Evolutionary conservation across 108 stramenopile genomes (phyloP).

Genomic region (Ochromonas danica): DNA sequence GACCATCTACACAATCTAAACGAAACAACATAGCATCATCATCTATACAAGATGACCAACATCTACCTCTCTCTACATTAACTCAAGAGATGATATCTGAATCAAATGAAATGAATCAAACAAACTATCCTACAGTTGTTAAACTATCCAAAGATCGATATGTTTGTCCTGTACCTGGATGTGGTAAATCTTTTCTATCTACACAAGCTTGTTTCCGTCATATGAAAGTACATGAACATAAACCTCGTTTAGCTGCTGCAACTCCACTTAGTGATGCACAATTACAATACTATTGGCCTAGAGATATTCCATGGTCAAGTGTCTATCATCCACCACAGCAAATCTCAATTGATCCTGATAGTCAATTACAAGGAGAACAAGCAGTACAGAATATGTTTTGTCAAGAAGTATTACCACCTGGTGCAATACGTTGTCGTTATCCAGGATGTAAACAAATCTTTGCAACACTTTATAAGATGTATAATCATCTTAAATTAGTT

Average conservation of each 20-base stretch:
- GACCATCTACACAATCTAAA: neutral
- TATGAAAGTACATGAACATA: neutral
- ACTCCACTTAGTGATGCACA: neutral
- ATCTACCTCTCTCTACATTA: neutral
- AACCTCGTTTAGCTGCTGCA: neutral
- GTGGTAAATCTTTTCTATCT: slow-evolving; percentile 9
- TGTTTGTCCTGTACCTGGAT: slow-evolving; percentile 23
- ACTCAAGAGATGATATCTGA: neutral
- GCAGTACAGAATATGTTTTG: neutral
- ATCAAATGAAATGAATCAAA: neutral
- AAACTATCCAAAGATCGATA: neutral
- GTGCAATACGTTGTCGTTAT: neutral
- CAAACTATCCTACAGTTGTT: neutral
- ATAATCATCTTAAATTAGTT: neutral
- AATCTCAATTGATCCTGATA: too few species aligned
- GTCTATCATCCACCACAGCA: too few species aligned
- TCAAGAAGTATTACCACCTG: neutral
- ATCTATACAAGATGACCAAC: neutral
- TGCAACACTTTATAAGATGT: neutral
- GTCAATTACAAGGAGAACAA: too few species aligned
- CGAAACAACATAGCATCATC: neutral
- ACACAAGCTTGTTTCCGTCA: slow-evolving; percentile 2
- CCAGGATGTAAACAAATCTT: neutral
- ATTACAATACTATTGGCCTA: slow-evolving; percentile 8
- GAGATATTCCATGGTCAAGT: neutral